Conservation (phyloP, 169 alveolate species). For the Blepharisma undulans region DNA sequence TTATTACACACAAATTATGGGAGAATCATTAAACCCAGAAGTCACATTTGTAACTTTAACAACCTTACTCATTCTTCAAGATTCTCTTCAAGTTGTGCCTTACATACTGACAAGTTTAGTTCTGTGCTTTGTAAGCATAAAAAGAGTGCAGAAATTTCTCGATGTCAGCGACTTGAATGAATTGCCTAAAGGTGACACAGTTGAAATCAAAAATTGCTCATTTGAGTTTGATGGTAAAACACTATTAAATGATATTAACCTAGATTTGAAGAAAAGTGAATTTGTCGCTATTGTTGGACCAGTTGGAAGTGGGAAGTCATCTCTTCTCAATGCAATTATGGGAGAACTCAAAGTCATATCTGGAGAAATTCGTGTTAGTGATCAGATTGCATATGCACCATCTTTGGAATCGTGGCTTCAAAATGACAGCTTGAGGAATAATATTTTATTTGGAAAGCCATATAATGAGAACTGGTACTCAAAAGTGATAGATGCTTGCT, state of each 20-base stretch:
- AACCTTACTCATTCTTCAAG: background rate
- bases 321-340: slow-evolving; percentile 66
- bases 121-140: background rate
- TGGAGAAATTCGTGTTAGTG: background rate
- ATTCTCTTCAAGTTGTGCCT: background rate
- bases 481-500: slow-evolving; percentile 81
- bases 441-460: slow-evolving; percentile 11
- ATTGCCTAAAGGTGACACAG: background rate
- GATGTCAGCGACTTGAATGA: background rate
- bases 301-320: slow-evolving; percentile 85
- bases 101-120: background rate
- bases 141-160: background rate
- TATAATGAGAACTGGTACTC: background rate
- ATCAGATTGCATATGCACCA: slow-evolving; percentile 70
- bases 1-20: background rate
- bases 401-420: slow-evolving; percentile 56
- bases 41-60: slow-evolving; percentile 19
- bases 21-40: background rate
- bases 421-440: slow-evolving; percentile 10
- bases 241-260: slow-evolving; percentile 48
- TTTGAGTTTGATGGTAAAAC: background rate
- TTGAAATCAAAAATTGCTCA: background rate
- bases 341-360: background rate
- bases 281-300: slow-evolving; percentile 76
- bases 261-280: slow-evolving; percentile 63